Conservation (phyloP, 1,284 basidiomycete species). For the Trichosporon sp. region DNA sequence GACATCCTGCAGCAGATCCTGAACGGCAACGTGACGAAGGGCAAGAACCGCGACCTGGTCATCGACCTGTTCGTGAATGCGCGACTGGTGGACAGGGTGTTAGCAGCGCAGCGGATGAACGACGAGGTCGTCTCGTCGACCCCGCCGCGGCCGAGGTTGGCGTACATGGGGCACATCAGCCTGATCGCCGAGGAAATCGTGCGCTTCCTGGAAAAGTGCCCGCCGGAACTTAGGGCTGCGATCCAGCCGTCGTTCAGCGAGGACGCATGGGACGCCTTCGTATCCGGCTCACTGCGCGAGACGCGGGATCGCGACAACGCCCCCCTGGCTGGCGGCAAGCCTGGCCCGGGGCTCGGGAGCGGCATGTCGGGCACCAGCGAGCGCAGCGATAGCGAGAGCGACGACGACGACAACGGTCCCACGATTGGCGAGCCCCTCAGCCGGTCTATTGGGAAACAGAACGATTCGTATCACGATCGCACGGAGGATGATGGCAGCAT, state of each 20-base stretch:
- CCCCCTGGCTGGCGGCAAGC: slow-evolving; percentile 66
- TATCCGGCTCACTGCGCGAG: slow-evolving; percentile 72
- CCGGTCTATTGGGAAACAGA: slow-evolving; percentile 21
- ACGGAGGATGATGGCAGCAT: slow-evolving; percentile 26
- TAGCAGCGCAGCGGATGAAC: slow-evolving; percentile 74
- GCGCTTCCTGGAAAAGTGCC: slow-evolving; percentile 64
- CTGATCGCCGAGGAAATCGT: slow-evolving; percentile 59
- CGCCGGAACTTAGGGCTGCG: slow-evolving; percentile 63
- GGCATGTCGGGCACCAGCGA: slow-evolving; percentile 14
- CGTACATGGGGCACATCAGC: slow-evolving; percentile 95
- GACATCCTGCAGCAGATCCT: slow-evolving; percentile 94
- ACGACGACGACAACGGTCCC: slow-evolving; percentile 28
- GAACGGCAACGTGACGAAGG: slow-evolving; percentile 71
- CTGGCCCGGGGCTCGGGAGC: slow-evolving; percentile 21
- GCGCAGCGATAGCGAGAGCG: slow-evolving; percentile 25
- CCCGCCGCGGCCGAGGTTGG: slow-evolving; percentile 58
- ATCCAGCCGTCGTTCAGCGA: slow-evolving; percentile 64
- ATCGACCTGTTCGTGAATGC: slow-evolving; percentile 75
- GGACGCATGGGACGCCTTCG: slow-evolving; percentile 81
- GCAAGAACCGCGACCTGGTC: slow-evolving; percentile 72
- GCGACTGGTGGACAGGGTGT: slow-evolving; percentile 68
- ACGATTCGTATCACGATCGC: slow-evolving; percentile 27
- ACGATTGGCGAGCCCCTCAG: slow-evolving; percentile 43
- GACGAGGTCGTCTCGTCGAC: slow-evolving; percentile 48
- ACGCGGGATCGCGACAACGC: slow-evolving; percentile 76